These are phyloP conservation scores for Talaromyces pinophilus DNA, from an alignment of 2,329 filamentous ascomycete species.

Conservation along the genomic window DNA sequence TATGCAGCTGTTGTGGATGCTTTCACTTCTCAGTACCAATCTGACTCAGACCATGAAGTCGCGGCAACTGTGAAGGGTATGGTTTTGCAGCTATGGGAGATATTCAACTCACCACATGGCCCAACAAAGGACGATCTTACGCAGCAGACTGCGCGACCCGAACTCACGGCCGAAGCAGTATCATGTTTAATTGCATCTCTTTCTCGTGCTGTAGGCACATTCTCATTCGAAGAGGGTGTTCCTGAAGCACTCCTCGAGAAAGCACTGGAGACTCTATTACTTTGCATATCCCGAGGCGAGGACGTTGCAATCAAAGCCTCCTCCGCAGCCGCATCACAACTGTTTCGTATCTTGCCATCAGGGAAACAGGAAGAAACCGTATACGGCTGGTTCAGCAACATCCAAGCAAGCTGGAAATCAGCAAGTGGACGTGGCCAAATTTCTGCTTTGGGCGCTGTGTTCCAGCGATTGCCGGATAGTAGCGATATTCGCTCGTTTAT, in stretches of 20 bases:
- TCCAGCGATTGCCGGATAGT: conserved; percentile 33
- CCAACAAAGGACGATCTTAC: conserved; percentile 44
- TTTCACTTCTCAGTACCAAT: conserved; percentile 23
- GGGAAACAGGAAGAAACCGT: conserved; percentile 39
- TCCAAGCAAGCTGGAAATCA: conserved; percentile 39
- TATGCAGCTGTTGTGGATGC: conserved; percentile 39
- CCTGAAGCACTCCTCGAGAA: conserved; percentile 30
- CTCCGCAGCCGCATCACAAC: conserved; percentile 41
- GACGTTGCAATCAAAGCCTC: conserved; percentile 45
- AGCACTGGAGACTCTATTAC: conserved; percentile 37
- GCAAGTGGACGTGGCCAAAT: conserved; percentile 48
- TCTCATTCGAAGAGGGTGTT: conserved; percentile 18
- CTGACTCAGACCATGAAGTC: conserved; percentile 27
- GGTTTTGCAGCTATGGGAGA: conserved; percentile 40
- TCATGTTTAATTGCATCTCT: conserved; percentile 44
- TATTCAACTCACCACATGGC: conserved; percentile 37
- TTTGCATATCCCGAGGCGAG: conserved; percentile 44
- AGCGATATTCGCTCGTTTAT: conserved; percentile 33
- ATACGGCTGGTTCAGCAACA: conserved; percentile 43
- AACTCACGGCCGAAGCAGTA: conserved; percentile 45
- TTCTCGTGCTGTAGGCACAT: conserved; percentile 30
- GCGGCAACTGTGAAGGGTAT: conserved; percentile 31
- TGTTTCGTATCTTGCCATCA: conserved; percentile 42
- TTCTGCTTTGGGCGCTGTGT: conserved; percentile 44
- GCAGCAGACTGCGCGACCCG: conserved; percentile 41